Conservation (phyloP, 192 early-diverging fungal species). For the Coemansia sp. region DNA sequence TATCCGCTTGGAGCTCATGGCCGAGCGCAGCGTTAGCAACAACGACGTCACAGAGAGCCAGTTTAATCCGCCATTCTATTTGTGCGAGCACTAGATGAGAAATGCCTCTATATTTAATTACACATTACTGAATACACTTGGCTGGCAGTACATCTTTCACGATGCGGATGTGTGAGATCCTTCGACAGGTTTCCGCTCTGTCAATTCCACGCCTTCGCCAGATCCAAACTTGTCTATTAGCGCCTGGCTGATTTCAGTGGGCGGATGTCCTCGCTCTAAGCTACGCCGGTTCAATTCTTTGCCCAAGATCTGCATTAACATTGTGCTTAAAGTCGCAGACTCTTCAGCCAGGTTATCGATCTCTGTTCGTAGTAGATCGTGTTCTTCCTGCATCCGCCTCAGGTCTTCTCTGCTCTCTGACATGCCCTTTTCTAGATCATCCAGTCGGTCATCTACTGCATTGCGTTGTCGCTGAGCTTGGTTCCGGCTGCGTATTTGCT, state of each 20-base stretch:
- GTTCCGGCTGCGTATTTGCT: slow-evolving; percentile 65
- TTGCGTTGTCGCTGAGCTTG: slow-evolving; percentile 38
- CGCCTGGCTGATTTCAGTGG: slow-evolving; percentile 26
- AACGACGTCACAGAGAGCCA: background rate
- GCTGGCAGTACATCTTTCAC: background rate
- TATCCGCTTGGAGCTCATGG: slow-evolving; percentile 53
- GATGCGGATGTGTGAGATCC: background rate
- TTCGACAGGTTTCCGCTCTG: background rate
- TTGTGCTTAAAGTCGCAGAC: slow-evolving; percentile 21
- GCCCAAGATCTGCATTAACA: slow-evolving; percentile 47
- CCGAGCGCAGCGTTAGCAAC: slow-evolving; percentile 39
- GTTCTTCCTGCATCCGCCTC: slow-evolving; percentile 28
- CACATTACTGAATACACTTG: background rate
- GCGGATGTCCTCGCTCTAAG: slow-evolving; percentile 25
- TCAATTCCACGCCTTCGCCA: slow-evolving; percentile 21
- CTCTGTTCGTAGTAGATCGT: slow-evolving; percentile 24
- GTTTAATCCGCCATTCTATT: slow-evolving; percentile 22
- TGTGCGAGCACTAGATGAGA: slow-evolving; percentile 34
- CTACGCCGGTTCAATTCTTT: slow-evolving; percentile 29
- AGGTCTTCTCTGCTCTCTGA: slow-evolving; percentile 48
- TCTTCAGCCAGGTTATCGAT: slow-evolving; percentile 30
- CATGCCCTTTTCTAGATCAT: slow-evolving; percentile 56
- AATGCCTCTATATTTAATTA: background rate
- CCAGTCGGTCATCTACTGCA: slow-evolving; percentile 56
- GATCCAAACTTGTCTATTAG: slow-evolving; percentile 32